Conservation (phyloP, 768 basidiomycete genomes). For the Podaxis carcinomalis region DNA sequence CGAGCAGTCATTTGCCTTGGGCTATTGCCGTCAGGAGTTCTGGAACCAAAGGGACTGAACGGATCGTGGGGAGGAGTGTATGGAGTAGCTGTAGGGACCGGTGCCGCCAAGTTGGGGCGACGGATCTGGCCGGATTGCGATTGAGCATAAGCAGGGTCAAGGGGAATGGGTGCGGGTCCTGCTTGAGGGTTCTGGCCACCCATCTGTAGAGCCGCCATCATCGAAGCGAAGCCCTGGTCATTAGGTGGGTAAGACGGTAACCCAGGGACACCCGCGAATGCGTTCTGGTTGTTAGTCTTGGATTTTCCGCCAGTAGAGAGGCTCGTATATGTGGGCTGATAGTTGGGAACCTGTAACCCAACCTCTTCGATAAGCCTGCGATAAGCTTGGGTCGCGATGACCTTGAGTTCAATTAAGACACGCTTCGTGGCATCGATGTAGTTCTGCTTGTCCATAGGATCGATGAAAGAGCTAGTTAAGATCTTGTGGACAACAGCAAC, state of each 20-base stretch:
- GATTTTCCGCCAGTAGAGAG: slow-evolving; percentile 57
- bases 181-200: slow-evolving; percentile 84
- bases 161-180: slow-evolving; percentile 49
- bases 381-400: slow-evolving; percentile 92
- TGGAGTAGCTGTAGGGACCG: slow-evolving; percentile 23
- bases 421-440: slow-evolving; percentile 87
- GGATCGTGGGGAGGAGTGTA: slow-evolving; percentile 42
- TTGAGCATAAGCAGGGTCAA: slow-evolving; percentile 58
- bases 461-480: slow-evolving; percentile 81
- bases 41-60: slow-evolving; percentile 49
- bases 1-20: slow-evolving; percentile 45
- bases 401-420: slow-evolving; percentile 87
- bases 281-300: slow-evolving; percentile 51
- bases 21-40: slow-evolving; percentile 39
- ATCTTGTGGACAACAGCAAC: slow-evolving; percentile 93
- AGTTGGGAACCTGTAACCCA: slow-evolving; percentile 84
- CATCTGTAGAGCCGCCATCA: slow-evolving; percentile 93
- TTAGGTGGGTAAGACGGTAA: slow-evolving; percentile 76
- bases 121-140: slow-evolving; percentile 29
- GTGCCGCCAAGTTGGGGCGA: slow-evolving; percentile 23
- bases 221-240: slow-evolving; percentile 82
- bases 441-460: slow-evolving; percentile 58
- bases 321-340: slow-evolving; percentile 73
- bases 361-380: slow-evolving; percentile 92
- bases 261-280: slow-evolving; percentile 56